Evolutionary conservation across 1,284 basidiomycete species (phyloP).

Genomic region (Coniferiporia sulphurascens): DNA sequence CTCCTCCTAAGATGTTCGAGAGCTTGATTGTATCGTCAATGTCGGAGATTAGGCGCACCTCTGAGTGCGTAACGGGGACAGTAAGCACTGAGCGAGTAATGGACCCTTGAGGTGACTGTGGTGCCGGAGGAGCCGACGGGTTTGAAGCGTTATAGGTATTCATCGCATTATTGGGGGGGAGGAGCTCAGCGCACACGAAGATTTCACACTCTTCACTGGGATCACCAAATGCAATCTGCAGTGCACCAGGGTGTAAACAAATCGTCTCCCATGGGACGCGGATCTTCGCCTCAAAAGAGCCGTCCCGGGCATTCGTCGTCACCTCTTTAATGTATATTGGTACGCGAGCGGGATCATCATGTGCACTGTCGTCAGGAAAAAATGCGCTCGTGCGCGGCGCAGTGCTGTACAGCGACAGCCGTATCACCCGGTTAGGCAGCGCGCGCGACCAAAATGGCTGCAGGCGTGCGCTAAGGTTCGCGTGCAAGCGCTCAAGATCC

Average conservation of each 20-base stretch:
- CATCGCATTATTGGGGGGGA: constrained; percentile 26
- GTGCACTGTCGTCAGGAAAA: constrained; percentile 22
- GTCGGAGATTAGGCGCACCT: constrained; percentile 81
- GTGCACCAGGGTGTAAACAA: constrained; percentile 51
- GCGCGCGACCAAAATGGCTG: constrained; percentile 75
- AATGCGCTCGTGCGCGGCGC: constrained; percentile 18
- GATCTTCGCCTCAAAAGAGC: constrained; percentile 60
- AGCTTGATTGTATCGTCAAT: constrained; percentile 93
- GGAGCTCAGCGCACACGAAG: constrained; percentile 49
- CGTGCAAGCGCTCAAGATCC: constrained; percentile 53
- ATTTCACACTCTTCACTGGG: constrained; percentile 48
- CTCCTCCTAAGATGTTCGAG: constrained; percentile 68
- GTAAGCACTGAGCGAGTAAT: constrained; percentile 8
- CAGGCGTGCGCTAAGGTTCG: constrained; percentile 69
- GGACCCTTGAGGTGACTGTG: neutral
- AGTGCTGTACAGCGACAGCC: constrained; percentile 46
- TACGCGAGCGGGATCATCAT: constrained; percentile 42
- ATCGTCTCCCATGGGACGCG: constrained; percentile 64
- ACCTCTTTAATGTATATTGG: constrained; percentile 34
- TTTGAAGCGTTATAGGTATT: neutral
- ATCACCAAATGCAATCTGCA: constrained; percentile 57
- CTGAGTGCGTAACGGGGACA: constrained; percentile 50
- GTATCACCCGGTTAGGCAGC: constrained; percentile 53
- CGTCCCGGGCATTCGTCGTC: constrained; percentile 57
- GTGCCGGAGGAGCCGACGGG: constrained; percentile 23